Evolutionary conservation across 1,284 basidiomycete species (phyloP).

Genomic region (Amylostereum areolatum): DNA sequence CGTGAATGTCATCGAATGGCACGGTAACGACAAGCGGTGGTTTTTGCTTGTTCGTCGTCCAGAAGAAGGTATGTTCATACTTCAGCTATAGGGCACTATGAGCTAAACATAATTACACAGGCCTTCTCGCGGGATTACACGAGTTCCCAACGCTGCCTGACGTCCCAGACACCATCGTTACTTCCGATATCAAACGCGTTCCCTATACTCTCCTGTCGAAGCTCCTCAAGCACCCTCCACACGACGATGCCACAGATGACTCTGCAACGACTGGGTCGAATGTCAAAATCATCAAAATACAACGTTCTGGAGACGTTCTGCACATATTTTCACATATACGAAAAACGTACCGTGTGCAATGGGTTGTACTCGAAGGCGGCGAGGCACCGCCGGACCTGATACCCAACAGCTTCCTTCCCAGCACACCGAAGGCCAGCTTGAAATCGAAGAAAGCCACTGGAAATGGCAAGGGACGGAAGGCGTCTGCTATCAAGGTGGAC

Average conservation of each 20-base stretch:
- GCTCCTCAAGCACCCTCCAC: conserved; percentile 27
- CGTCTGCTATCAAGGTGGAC: background rate
- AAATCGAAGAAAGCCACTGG: conserved; percentile 7
- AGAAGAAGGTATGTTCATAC: conserved; percentile 58
- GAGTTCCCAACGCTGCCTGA: conserved; percentile 70
- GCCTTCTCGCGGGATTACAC: conserved; percentile 82
- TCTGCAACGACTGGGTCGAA: conserved; percentile 1
- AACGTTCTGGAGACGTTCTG: conserved; percentile 56
- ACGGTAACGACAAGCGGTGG: conserved; percentile 35
- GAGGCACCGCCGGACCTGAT: conserved; percentile 21
- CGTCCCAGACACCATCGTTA: conserved; percentile 28
- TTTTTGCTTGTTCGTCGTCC: conserved; percentile 81
- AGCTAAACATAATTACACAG: conserved; percentile 35
- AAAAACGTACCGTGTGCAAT: conserved; percentile 82
- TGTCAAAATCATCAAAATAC: conserved; percentile 36
- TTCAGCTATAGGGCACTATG: background rate
- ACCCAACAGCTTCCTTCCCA: background rate
- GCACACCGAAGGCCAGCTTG: conserved; percentile 3
- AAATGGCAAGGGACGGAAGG: conserved; percentile 3
- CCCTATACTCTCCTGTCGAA: conserved; percentile 35
- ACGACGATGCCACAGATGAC: conserved; percentile 10
- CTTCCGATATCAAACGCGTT: conserved; percentile 30
- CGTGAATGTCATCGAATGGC: conserved; percentile 85
- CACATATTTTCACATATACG: conserved; percentile 91
- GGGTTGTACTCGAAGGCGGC: conserved; percentile 59